A percentile compares a stretch with the other conserved stretches of the same genome.
Conservation (phyloP, 805 yeast genomes). For the Zygoascus biomembranicola region DNA sequence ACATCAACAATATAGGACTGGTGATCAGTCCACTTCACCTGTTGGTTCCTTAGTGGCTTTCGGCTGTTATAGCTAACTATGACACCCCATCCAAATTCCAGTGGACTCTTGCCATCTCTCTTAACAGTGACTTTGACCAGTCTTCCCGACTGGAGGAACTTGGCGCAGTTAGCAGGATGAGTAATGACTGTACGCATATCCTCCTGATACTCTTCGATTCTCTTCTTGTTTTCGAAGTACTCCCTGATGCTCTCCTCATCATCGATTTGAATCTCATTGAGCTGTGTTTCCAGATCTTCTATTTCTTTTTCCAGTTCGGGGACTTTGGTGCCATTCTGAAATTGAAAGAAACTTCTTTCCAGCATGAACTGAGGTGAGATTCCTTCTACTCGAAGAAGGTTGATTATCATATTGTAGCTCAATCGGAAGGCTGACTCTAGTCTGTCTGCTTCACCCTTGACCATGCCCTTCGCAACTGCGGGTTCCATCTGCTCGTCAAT, state of each 20-base stretch:
- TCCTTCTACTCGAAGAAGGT: slow-evolving; percentile 94
- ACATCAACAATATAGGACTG: slow-evolving; percentile 86
- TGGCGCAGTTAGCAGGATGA: slow-evolving; percentile 81
- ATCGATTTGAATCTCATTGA: slow-evolving; percentile 48
- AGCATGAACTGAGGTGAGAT: slow-evolving; percentile 97
- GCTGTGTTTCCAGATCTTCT: slow-evolving; percentile 32
- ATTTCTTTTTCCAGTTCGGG: slow-evolving; percentile 71
- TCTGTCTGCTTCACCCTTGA: slow-evolving; percentile 96
- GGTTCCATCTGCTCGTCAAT: slow-evolving; percentile 99
- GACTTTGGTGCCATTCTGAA: slow-evolving; percentile 85
- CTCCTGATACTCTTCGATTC: slow-evolving; percentile 57
- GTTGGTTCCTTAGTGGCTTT: slow-evolving; percentile 22
- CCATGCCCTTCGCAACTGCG: slow-evolving; percentile 98
- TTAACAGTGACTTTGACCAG: slow-evolving; percentile 56
- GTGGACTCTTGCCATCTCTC: slow-evolving; percentile 16
- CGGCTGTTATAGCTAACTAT: slow-evolving; percentile 73
- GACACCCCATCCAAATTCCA: slow-evolving; percentile 95
- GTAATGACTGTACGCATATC: slow-evolving; percentile 78
- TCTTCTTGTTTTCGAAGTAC: slow-evolving; percentile 72
- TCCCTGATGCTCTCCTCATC: slow-evolving; percentile 71
- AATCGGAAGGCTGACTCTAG: slow-evolving; percentile 95
- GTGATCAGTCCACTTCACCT: slow-evolving; percentile 59
- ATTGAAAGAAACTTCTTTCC: slow-evolving; percentile 88
- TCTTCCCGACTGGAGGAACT: slow-evolving; percentile 85
- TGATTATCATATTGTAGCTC: slow-evolving; percentile 92